Conservation (phyloP, 129 eudicot species). For the Helichrysum umbraculigerum region DNA sequence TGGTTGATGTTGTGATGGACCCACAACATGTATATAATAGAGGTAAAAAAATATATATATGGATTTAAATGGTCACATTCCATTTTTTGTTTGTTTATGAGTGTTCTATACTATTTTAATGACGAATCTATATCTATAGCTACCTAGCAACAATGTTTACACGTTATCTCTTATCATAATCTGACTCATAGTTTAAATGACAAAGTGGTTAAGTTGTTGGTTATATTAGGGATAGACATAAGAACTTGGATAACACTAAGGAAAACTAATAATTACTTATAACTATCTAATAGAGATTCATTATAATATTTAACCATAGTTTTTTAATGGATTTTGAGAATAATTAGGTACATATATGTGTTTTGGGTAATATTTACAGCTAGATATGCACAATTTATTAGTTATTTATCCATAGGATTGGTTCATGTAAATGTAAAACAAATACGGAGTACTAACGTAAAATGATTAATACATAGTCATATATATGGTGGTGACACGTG, state of each 20-base stretch:
- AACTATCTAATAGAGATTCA: no score
- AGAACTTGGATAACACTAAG: not conserved
- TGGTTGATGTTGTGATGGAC: constrained; percentile 8
- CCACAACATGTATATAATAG: constrained; percentile 24
- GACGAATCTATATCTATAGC: not conserved
- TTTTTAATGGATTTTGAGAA: no score
- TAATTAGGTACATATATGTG: no score
- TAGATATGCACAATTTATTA: no score
- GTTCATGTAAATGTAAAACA: no score
- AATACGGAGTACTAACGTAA: no score
- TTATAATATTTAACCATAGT: not conserved
- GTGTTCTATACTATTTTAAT: not conserved
- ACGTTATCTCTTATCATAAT: constrained; percentile 15
- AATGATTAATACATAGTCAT: no score
- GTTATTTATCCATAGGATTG: no score
- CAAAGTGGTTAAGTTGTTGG: not conserved
- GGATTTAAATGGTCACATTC: constrained; percentile 18
- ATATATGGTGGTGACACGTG: no score
- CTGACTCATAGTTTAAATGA: not conserved
- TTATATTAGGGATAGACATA: not conserved
- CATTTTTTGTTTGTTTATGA: not conserved
- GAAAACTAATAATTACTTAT: no score
- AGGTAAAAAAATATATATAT: not conserved
- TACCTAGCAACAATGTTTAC: not conserved
- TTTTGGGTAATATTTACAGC: no score